A percentile compares a stretch with the other conserved stretches of the same genome.
phyloP scores from a whole-genome alignment of 768 basidiomycete species.

The Amylocystis lapponica region DNA sequence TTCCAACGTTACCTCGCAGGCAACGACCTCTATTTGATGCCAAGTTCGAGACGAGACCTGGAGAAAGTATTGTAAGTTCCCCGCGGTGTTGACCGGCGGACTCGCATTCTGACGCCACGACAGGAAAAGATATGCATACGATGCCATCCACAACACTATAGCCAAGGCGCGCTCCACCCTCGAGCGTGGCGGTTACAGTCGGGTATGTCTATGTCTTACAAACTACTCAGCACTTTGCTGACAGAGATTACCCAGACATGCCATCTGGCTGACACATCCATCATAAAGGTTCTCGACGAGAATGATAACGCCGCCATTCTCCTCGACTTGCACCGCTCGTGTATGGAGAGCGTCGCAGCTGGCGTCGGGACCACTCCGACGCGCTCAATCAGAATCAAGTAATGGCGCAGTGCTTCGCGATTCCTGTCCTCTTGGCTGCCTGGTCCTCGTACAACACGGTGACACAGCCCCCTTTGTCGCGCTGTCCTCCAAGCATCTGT shows the following conservation, averaged over 20 bases:
- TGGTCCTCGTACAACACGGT: too few species aligned
- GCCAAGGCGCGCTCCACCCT: slow-evolving; percentile 60
- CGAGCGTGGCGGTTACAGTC: slow-evolving; percentile 50
- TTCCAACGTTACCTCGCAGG: slow-evolving; percentile 70
- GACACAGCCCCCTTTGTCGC: not conserved
- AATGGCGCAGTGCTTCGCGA: slow-evolving; percentile 6
- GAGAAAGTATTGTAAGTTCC: slow-evolving; percentile 62
- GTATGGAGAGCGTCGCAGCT: slow-evolving; percentile 23
- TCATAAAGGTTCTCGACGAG: slow-evolving; percentile 61
- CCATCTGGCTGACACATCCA: slow-evolving; percentile 65
- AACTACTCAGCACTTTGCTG: not conserved
- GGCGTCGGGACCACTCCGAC: slow-evolving; percentile 29
- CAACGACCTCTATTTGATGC: slow-evolving; percentile 65
- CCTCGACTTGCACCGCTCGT: slow-evolving; percentile 50
- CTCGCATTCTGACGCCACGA: not conserved
- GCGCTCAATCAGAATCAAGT: slow-evolving; percentile 40
- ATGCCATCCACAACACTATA: slow-evolving; percentile 78
- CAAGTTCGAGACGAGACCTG: slow-evolving; percentile 58
- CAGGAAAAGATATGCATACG: slow-evolving; percentile 72
- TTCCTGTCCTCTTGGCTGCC: not conserved
- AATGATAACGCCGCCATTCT: slow-evolving; percentile 62
- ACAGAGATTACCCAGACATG: slow-evolving; percentile 46
- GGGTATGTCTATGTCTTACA: slow-evolving; percentile 31
- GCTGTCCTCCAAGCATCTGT: slow-evolving; percentile 14
- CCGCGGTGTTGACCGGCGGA: slow-evolving; percentile 2